Evolutionary conservation across 768 basidiomycete genomes (phyloP).

Genomic region (Clitopilus hobsonii): DNA sequence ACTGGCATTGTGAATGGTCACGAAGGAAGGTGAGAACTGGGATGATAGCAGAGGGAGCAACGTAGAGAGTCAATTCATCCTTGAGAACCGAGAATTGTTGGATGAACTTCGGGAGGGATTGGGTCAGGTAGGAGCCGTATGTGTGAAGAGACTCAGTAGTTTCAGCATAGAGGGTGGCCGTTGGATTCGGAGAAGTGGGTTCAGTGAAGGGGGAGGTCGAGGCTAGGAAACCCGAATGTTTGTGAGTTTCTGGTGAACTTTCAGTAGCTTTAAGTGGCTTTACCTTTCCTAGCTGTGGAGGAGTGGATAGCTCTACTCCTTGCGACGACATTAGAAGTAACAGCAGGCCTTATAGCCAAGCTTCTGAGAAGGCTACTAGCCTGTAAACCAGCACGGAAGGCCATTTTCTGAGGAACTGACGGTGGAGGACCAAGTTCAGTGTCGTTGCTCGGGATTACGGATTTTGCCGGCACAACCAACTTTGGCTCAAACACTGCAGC

Average conservation of each 20-base stretch:
- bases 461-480: slow-evolving; percentile 23
- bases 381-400: slow-evolving; percentile 20
- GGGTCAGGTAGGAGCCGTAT: slow-evolving; percentile 89
- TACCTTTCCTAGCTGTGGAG: slow-evolving; percentile 46
- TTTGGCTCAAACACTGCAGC: neutral
- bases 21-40: slow-evolving; percentile 90
- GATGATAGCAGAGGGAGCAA: slow-evolving; percentile 73
- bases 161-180: slow-evolving; percentile 64
- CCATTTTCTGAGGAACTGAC: slow-evolving; percentile 21
- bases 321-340: slow-evolving; percentile 18
- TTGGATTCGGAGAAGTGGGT: slow-evolving; percentile 84
- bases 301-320: slow-evolving; percentile 26
- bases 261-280: neutral
- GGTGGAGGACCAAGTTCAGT: neutral
- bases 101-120: slow-evolving; percentile 94
- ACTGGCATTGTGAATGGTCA: slow-evolving; percentile 94
- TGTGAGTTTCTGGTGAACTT: neutral
- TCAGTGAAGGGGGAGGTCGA: slow-evolving; percentile 82
- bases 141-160: slow-evolving; percentile 79
- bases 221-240: slow-evolving; percentile 28
- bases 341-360: neutral
- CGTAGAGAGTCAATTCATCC: slow-evolving; percentile 91
- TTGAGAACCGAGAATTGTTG: slow-evolving; percentile 97
- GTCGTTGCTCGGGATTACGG: slow-evolving; percentile 16
- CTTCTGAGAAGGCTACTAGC: neutral